Percentiles rank a stretch among this genome's conserved stretches.
Evolutionary conservation across 1,284 basidiomycete species (phyloP).

Genomic region (Athelia psychrophila): DNA sequence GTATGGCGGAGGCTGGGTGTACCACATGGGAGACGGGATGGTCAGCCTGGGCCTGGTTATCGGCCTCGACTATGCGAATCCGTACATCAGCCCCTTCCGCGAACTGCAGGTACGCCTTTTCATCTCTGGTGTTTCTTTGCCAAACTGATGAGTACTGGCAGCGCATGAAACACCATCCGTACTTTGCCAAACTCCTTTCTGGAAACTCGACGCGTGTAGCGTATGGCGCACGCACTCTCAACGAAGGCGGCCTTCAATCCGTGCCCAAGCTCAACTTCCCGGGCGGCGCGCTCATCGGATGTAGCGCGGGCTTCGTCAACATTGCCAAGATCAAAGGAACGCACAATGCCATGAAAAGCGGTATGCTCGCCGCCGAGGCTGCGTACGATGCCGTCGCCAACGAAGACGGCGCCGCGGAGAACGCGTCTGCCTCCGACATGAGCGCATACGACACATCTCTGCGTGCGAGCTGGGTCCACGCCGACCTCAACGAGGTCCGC

Average conservation of each 20-base stretch:
- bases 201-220: constrained; percentile 76
- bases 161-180: constrained; percentile 98
- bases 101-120: constrained; percentile 78
- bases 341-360: constrained; percentile 99
- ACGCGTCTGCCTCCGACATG: constrained; percentile 65
- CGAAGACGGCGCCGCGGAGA: constrained; percentile 17
- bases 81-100: constrained; percentile 89
- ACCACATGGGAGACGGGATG: constrained; percentile 94
- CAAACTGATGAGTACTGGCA: constrained; percentile 28
- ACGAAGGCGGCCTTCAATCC: constrained; percentile 94
- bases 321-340: constrained; percentile 99
- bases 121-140: constrained; percentile 3
- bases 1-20: constrained; percentile 94
- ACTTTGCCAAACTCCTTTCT: constrained; percentile 80
- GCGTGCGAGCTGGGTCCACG: constrained; percentile 83
- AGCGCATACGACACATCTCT: constrained; percentile 74
- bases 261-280: constrained; percentile 93
- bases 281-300: constrained; percentile 93
- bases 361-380: constrained; percentile 94
- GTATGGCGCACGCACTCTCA: constrained; percentile 90
- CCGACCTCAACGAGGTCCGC: constrained; percentile 88
- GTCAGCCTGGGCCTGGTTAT: constrained; percentile 92
- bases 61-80: constrained; percentile 94
- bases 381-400: constrained; percentile 64
- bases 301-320: constrained; percentile 96